Evolutionary conservation across 441 rosid genomes (phyloP), one percentile per base, ranked within the genome.

Genomic region (Eruca vesicaria): DNA sequence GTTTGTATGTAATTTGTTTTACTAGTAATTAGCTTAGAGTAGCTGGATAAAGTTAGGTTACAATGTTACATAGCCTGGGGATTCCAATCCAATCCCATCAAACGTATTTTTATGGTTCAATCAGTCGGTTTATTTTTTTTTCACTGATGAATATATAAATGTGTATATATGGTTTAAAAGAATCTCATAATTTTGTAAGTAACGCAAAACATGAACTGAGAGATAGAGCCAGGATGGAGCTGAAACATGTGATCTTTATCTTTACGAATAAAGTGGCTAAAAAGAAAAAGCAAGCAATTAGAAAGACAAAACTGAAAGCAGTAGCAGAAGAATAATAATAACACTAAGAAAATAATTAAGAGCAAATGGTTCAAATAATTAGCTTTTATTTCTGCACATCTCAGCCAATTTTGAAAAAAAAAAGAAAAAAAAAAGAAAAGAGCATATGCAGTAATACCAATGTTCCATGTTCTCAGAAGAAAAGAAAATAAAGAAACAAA

Each of bases 161-260:
- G 9, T 9, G 9, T 56, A 20, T 11, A 56, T 3, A 0, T 7
- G n/a, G n/a, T 23, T 57, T 58, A 3, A 8, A 31, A 59, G 38
- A 29, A 8, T 10, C 26, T 55, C 8, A n/a, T 68, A 38, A 31
- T 63, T 28, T 20, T 63, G 53, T 63, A 41, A 3, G 35, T 41
- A 28, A 53, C 41, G 41, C n/a, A 20, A 69, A 76, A 23, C 75
- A 56, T 50, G 12, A 36, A 62, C 19, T 11, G 31, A 38, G 66
- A 73, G 81, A 72, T 35, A 53, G 43, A 73, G 65, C 32, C 71
- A 73, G 66, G 69, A 73, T 11, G 55, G 75, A 63, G 74, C 74
- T 68, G 65, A 73, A 68, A 78, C 81, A 73, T 73, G 78, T 73
- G 81, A 63, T 78, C 74, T 73, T 78, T 78, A 73, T 73, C 81